Percentiles rank a stretch among this genome's conserved stretches.
phyloP scores from a whole-genome alignment of 2,329 filamentous ascomycete genomes.

The Diplodia scrobiculata region DNA sequence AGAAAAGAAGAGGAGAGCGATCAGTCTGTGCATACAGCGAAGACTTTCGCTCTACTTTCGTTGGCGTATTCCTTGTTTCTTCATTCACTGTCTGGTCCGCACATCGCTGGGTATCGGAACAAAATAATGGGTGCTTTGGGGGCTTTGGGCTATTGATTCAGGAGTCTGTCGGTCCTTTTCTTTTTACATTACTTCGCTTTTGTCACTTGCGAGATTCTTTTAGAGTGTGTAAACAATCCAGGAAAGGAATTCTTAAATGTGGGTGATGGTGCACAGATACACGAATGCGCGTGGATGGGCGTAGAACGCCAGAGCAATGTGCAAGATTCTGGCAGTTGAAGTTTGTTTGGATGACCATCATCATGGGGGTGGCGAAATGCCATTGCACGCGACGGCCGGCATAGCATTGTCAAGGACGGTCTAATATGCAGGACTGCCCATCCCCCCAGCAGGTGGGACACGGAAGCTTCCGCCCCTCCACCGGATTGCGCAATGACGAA shows the following conservation, averaged over 20 bases:
- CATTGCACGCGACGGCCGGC: background rate
- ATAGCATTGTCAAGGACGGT: no score
- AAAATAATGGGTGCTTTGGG: slow-evolving; percentile 24
- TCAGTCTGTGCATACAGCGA: slow-evolving; percentile 1
- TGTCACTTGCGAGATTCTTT: background rate
- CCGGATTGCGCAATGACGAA: background rate
- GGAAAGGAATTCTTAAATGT: slow-evolving; percentile 1
- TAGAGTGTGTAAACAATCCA: slow-evolving; percentile 20
- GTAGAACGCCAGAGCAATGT: background rate
- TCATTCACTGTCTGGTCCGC: slow-evolving; percentile 2
- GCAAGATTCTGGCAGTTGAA: background rate
- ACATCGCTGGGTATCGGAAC: slow-evolving; percentile 13
- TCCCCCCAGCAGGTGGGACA: no score
- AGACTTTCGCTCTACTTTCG: background rate
- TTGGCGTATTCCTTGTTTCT: background rate
- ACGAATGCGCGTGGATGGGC: background rate
- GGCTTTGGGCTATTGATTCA: slow-evolving; percentile 26
- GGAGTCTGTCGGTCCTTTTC: slow-evolving; percentile 20
- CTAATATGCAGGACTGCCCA: no score
- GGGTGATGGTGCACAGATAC: background rate
- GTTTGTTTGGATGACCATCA: background rate
- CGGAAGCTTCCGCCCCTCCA: background rate
- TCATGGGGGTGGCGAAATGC: background rate
- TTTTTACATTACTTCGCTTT: slow-evolving; percentile 13
- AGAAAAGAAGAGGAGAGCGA: background rate